Percentiles rank a stretch among this genome's conserved stretches.
Conservation (phyloP, 192 early-diverging fungal species). For the Rhizoclosmatium globosum region DNA sequence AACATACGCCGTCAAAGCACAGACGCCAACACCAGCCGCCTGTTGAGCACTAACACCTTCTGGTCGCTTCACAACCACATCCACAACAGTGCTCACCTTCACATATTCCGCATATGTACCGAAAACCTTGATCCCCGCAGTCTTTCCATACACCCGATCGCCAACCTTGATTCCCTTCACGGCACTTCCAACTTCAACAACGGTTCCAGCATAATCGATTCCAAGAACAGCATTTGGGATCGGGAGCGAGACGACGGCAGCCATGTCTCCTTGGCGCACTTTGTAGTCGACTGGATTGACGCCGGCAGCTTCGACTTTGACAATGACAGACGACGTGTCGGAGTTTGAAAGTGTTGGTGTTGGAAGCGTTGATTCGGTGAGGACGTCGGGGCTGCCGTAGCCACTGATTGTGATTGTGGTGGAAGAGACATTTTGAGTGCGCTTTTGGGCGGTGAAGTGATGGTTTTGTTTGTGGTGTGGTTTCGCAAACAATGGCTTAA, state of each 20-base stretch:
- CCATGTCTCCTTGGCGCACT: constrained; percentile 24
- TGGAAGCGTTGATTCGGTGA: background rate
- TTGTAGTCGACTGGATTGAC: constrained; percentile 41
- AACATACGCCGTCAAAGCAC: constrained; percentile 36
- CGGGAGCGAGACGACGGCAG: background rate
- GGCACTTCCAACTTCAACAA: constrained; percentile 21
- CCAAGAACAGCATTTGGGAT: constrained; percentile 44
- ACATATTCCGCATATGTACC: constrained; percentile 41
- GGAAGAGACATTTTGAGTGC: too few relatives aligned
- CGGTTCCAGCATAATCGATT: constrained; percentile 36
- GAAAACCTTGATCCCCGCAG: background rate
- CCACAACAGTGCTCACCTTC: background rate
- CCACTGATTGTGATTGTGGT: too few relatives aligned
- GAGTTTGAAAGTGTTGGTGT: background rate
- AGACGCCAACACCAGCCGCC: constrained; percentile 39
- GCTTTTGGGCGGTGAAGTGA: too few relatives aligned
- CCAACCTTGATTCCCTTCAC: constrained; percentile 19
- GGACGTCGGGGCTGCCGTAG: constrained; percentile 24
- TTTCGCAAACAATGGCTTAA: too few relatives aligned
- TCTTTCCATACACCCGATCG: constrained; percentile 37
- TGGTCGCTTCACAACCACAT: constrained; percentile 22
- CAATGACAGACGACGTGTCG: constrained; percentile 8
- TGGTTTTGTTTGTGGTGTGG: too few relatives aligned
- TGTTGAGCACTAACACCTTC: background rate
- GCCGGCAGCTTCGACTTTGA: constrained; percentile 9